Evolutionary conservation across 257 asterid species (phyloP).

Genomic region (Solanum peruvianum): DNA sequence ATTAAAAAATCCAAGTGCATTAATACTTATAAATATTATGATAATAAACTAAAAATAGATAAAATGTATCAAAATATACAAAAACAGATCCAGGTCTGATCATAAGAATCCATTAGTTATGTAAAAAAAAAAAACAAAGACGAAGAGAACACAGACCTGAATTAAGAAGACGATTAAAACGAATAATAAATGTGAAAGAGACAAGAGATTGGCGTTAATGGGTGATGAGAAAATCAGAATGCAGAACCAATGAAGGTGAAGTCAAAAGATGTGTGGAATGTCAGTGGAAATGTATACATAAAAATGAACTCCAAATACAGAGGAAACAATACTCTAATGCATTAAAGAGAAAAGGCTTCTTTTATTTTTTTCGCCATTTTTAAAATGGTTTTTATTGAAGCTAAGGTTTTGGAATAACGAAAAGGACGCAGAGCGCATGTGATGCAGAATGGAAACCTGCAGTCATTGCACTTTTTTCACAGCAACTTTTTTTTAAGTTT

Average conservation of each 20-base stretch:
- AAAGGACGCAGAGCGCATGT: conserved; percentile 29
- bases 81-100: not conserved
- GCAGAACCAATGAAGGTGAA: not conserved
- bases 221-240: conserved; percentile 9
- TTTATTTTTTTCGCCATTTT: not conserved
- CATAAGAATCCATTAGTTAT: not conserved
- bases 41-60: too few relatives aligned
- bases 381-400: not conserved
- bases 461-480: not conserved
- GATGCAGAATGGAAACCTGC: conserved; percentile 22
- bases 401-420: not conserved
- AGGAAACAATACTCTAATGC: not conserved
- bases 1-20: not conserved
- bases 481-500: not conserved
- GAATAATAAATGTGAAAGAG: not conserved
- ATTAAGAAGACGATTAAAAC: not conserved
- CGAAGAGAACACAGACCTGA: not conserved
- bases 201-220: not conserved
- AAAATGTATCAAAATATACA: not conserved
- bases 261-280: conserved; percentile 22
- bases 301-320: not conserved
- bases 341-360: not conserved
- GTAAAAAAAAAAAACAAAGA: not conserved
- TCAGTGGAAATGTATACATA: not conserved
- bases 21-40: not conserved